These are phyloP conservation scores for Ophiostoma australiae DNA, from an alignment of 2,329 filamentous ascomycete species.

Conservation along the genomic window DNA sequence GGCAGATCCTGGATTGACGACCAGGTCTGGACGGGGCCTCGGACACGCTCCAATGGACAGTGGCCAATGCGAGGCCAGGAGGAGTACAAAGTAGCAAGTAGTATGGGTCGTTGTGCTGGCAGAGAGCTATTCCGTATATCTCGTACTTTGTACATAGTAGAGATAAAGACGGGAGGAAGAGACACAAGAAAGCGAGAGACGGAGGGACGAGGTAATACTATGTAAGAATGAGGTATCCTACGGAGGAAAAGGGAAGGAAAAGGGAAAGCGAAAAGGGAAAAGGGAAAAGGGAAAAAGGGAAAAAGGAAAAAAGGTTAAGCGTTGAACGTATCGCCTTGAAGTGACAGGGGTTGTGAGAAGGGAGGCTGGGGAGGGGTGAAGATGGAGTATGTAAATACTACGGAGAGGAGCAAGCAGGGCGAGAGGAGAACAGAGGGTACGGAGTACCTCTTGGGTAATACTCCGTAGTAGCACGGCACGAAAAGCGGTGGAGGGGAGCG, in stretches of 20 bases:
- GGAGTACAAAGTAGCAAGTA: background rate
- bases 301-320: background rate
- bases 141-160: background rate
- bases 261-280: background rate
- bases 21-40: slow-evolving; percentile 20
- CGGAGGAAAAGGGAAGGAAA: background rate
- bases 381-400: slow-evolving; percentile 17
- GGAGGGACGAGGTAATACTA: too few relatives aligned
- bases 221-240: background rate
- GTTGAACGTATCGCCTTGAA: slow-evolving; percentile 6
- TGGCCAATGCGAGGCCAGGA: slow-evolving; percentile 3
- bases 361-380: slow-evolving; percentile 23
- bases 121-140: background rate
- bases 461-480: slow-evolving; percentile 18
- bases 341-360: slow-evolving; percentile 20
- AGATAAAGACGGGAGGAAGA: background rate
- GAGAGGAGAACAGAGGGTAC: background rate
- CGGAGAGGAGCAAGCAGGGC: background rate
- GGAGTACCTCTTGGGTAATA: slow-evolving; percentile 15
- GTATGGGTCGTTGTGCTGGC: slow-evolving; percentile 9
- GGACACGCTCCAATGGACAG: slow-evolving; percentile 11
- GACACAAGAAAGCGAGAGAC: background rate
- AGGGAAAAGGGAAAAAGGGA: background rate
- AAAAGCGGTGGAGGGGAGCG: slow-evolving; percentile 18
- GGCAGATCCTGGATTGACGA: slow-evolving; percentile 21